A percentile compares a stretch with the other conserved stretches of the same genome.
These are phyloP conservation scores for Bacidia gigantensis DNA, from an alignment of 495 filamentous ascomycete species.

Conservation along the genomic window DNA sequence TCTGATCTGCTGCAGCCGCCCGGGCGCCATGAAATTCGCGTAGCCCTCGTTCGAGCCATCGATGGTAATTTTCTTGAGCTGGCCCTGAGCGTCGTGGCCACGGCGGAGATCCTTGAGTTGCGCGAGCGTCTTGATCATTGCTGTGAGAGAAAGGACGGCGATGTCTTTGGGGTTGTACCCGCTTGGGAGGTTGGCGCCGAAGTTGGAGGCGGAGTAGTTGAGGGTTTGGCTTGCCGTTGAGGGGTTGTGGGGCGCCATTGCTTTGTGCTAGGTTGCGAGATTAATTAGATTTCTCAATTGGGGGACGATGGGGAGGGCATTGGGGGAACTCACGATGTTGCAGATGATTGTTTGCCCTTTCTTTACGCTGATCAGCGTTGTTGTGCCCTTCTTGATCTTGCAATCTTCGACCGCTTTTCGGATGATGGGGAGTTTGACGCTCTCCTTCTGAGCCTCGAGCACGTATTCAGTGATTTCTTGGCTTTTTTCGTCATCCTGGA, in stretches of 20 bases:
- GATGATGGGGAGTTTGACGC: constrained; percentile 9
- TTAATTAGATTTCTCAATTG: neutral
- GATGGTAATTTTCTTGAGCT: constrained; percentile 40
- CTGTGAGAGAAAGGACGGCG: constrained; percentile 32
- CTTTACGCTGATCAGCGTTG: neutral
- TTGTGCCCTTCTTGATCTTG: neutral
- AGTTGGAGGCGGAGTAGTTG: constrained; percentile 5
- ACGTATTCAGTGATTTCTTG: constrained; percentile 8
- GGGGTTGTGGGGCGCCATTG: neutral
- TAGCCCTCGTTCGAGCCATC: constrained; percentile 36
- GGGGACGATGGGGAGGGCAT: neutral
- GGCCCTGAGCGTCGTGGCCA: constrained; percentile 39
- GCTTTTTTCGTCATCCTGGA: neutral
- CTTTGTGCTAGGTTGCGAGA: neutral
- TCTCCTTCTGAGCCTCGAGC: constrained; percentile 13
- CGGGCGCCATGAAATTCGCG: constrained; percentile 12
- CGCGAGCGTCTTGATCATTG: constrained; percentile 30
- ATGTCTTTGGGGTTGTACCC: constrained; percentile 36
- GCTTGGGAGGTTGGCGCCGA: constrained; percentile 2
- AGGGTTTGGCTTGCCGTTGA: neutral
- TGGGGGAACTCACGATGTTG: constrained; percentile 7
- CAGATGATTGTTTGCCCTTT: constrained; percentile 5
- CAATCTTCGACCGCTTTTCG: constrained; percentile 2
- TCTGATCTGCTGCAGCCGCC: constrained; percentile 1
- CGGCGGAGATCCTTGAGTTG: constrained; percentile 32